Base-by-base conservation (phyloP, 768 basidiomycete genomes). In the Mrakia blollopis region DNA sequence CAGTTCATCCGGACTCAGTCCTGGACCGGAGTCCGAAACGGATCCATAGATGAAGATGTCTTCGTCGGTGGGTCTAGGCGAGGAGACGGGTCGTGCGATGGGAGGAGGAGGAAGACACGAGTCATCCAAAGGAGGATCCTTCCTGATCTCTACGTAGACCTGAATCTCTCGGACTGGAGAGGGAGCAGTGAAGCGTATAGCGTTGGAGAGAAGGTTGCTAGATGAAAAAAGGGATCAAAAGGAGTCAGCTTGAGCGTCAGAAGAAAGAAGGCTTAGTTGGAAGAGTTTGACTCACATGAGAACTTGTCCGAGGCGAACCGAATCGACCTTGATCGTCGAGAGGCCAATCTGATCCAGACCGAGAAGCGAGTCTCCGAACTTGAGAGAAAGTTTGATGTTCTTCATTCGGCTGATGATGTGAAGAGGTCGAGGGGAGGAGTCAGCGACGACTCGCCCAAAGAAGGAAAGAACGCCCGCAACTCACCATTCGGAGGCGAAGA, bases 141-240 rank as follows among this genome's bases (percentile, higher is more conserved):
- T 78, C 16, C 82, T 80, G 21, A 85, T 79, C 39, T 85, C 84
- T 47, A 83, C 81, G 28, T 75, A 78, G 37, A 85, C 82, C 23
- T 77, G 76, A 52, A 86, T 85, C n/a, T 78, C 73, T 9, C 83
- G 81, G 25, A 81, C 75, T 10, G 71, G 61, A 5, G 72, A 72
- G 2, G 67, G 52, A 13, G 60, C 50, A 9, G 76, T 77, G 71
- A 77, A 77, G 4, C 76, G 79, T 61, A 85, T 83, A 6, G 83
- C 84, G 72, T 85, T 85, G 32, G 81, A 82, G 6, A 85, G 78
- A 4, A 84, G 80, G 65, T 85, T 85, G n/a, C 83, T 84, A 16
- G 1, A 82, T 78, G 25, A 57, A 57, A 14, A 3, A 8, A 57
- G n/a, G n/a, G 2, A 3, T 3, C 23, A 25, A 5, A 3, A 25